Percentiles rank a stretch among this genome's conserved stretches.
Conservation (phyloP, 305 asterid species). For the Solanum hybrid region DNA sequence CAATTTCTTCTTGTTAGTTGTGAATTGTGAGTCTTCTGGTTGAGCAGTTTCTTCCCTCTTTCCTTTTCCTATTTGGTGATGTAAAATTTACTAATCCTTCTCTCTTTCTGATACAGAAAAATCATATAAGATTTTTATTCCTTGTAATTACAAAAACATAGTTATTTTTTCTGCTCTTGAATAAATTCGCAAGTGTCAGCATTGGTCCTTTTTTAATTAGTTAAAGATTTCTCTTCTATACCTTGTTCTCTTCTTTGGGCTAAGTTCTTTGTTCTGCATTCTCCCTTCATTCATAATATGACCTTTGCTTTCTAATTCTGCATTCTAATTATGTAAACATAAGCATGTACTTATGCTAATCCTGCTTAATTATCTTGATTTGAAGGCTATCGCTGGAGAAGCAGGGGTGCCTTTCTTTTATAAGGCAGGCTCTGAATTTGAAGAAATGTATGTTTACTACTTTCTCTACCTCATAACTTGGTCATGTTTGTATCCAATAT, state of each 20-base stretch:
- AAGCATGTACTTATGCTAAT: background rate
- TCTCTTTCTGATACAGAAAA: background rate
- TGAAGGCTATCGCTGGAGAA: constrained; percentile 99
- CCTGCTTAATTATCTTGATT: constrained; percentile 17
- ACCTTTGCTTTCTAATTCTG: background rate
- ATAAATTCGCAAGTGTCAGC: background rate
- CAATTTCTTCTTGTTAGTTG: background rate
- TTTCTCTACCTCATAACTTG: background rate
- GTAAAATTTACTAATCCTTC: background rate
- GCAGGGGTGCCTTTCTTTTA: constrained; percentile 99
- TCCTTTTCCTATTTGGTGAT: constrained; percentile 1
- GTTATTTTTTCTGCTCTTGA: background rate
- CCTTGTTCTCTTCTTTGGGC: background rate
- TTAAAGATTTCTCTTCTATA: background rate
- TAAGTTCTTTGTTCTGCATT: background rate
- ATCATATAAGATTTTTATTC: background rate
- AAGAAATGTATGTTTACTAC: constrained; percentile 70
- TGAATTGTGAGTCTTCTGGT: background rate
- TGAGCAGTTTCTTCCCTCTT: background rate
- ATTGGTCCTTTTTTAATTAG: background rate
- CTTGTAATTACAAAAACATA: background rate
- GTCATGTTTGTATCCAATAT: background rate
- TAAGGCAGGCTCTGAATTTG: constrained; percentile 97
- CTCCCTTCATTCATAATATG: background rate
- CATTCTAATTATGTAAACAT: background rate